These are phyloP conservation scores for Cyathus pygmaeus DNA, from an alignment of 1,284 basidiomycete genomes.

Conservation along the genomic window DNA sequence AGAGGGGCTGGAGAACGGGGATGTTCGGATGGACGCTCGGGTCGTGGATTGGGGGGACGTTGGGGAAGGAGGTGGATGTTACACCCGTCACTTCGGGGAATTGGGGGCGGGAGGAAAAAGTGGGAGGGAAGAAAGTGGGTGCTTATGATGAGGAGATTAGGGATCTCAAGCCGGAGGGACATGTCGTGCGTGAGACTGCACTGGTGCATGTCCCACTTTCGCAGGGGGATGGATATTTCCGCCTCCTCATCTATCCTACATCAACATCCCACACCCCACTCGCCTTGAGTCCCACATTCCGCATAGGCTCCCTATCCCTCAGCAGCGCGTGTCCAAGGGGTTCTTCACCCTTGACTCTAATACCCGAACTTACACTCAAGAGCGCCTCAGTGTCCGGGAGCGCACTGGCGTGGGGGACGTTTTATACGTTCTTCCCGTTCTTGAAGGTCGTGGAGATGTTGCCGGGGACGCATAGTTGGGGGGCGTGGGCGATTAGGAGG, in stretches of 20 bases:
- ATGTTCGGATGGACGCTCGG: slow-evolving; percentile 37
- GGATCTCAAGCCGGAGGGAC: slow-evolving; percentile 11
- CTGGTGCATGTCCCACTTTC: neutral
- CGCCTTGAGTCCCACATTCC: slow-evolving; percentile 32
- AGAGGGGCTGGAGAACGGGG: slow-evolving; percentile 33
- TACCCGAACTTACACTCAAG: slow-evolving; percentile 33
- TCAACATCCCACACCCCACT: slow-evolving; percentile 6
- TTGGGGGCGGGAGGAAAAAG: neutral
- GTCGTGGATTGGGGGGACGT: slow-evolving; percentile 31
- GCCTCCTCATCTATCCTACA: slow-evolving; percentile 7
- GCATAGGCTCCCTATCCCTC: slow-evolving; percentile 38
- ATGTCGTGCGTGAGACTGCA: slow-evolving; percentile 14
- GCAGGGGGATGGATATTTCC: slow-evolving; percentile 2
- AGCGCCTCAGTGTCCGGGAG: slow-evolving; percentile 23
- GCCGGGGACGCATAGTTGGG: slow-evolving; percentile 29
- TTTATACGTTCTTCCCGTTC: slow-evolving; percentile 39
- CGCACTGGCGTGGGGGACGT: slow-evolving; percentile 28
- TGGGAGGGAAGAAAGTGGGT: slow-evolving; percentile 4
- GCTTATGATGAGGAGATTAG: slow-evolving; percentile 21
- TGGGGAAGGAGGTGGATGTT: slow-evolving; percentile 36
- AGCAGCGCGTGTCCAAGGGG: slow-evolving; percentile 37
- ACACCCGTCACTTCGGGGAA: slow-evolving; percentile 18
- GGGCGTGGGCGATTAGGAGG: slow-evolving; percentile 20
- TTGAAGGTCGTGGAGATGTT: slow-evolving; percentile 30
- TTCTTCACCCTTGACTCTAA: slow-evolving; percentile 29